Conservation (phyloP, 1,139 yeast genomes). For the Debaryomyces subglobosus region DNA sequence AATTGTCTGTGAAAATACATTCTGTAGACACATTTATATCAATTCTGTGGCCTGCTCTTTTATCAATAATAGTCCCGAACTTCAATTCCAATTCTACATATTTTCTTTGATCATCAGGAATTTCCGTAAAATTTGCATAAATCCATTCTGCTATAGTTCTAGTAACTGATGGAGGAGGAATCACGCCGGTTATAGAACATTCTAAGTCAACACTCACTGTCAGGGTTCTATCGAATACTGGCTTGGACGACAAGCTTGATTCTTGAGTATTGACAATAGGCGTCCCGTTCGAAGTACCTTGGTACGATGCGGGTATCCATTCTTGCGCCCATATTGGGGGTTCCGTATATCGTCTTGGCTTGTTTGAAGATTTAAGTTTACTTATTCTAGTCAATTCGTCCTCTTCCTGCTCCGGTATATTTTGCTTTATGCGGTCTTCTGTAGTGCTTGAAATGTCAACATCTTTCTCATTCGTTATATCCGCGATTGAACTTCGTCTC, state of each 20-base stretch:
- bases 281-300: constrained; percentile 4
- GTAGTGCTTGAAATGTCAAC: constrained; percentile 40
- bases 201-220: constrained; percentile 48
- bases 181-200: constrained; percentile 68
- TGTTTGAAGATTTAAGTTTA: constrained; percentile 28
- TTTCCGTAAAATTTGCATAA: constrained; percentile 72
- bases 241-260: constrained; percentile 27
- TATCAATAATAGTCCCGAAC: constrained; percentile 76
- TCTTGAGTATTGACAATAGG: background rate
- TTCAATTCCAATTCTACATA: constrained; percentile 81
- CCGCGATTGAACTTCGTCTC: constrained; percentile 48
- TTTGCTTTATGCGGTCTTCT: constrained; percentile 11
- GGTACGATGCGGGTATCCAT: constrained; percentile 51
- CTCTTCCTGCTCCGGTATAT: constrained; percentile 10
- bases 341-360: constrained; percentile 64
- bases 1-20: constrained; percentile 60
- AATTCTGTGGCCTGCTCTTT: constrained; percentile 63
- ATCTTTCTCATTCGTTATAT: constrained; percentile 51
- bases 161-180: constrained; percentile 83
- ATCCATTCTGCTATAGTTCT: constrained; percentile 88
- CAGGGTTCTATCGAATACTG: constrained; percentile 38
- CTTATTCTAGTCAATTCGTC: constrained; percentile 27
- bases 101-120: constrained; percentile 60
- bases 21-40: constrained; percentile 78
- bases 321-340: constrained; percentile 88